These are phyloP conservation scores for Cornus controversa DNA, from an alignment of 148 eudicot genomes.

Conservation along the genomic window DNA sequence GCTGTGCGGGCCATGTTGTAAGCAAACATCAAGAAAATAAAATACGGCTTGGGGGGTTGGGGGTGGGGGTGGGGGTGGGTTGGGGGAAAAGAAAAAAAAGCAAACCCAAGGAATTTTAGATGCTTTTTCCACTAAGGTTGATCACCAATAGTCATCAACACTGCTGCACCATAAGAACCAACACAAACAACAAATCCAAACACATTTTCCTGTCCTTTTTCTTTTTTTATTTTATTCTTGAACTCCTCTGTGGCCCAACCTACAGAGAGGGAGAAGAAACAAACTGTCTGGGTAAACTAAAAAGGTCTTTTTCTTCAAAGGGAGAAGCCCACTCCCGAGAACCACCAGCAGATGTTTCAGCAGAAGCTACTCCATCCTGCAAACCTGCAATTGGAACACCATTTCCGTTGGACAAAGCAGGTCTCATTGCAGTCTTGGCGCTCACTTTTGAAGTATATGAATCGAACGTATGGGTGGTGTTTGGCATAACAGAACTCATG, in stretches of 20 bases:
- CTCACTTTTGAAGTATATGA: constrained; percentile 38
- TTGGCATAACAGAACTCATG: constrained; percentile 33
- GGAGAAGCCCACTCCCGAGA: constrained; percentile 94
- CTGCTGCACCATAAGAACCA: constrained; percentile 35
- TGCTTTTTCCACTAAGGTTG: constrained; percentile 4
- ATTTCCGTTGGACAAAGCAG: constrained; percentile 42
- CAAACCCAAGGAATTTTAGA: too few species aligned
- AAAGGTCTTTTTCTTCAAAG: constrained; percentile 87
- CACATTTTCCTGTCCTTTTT: constrained; percentile 32
- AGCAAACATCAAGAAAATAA: too few species aligned
- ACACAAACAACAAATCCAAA: constrained; percentile 53
- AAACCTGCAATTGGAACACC: constrained; percentile 49
- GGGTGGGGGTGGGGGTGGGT: too few species aligned
- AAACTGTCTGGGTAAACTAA: constrained; percentile 89
- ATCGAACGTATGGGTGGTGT: constrained; percentile 31
- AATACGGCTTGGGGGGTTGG: too few species aligned
- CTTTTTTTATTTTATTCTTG: constrained; percentile 37
- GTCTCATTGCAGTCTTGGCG: constrained; percentile 48
- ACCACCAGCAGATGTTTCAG: constrained; percentile 47
- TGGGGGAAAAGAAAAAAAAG: too few species aligned
- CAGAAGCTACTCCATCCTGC: constrained; percentile 43
- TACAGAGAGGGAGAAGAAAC: constrained; percentile 94
- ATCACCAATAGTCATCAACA: constrained; percentile 19
- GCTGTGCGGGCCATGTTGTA: too few species aligned
- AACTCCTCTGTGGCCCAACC: constrained; percentile 33